A percentile compares a stretch with the other conserved stretches of the same genome.
Evolutionary conservation across 257 asterid genomes (phyloP).

Genomic region (Scutellaria barbata): DNA sequence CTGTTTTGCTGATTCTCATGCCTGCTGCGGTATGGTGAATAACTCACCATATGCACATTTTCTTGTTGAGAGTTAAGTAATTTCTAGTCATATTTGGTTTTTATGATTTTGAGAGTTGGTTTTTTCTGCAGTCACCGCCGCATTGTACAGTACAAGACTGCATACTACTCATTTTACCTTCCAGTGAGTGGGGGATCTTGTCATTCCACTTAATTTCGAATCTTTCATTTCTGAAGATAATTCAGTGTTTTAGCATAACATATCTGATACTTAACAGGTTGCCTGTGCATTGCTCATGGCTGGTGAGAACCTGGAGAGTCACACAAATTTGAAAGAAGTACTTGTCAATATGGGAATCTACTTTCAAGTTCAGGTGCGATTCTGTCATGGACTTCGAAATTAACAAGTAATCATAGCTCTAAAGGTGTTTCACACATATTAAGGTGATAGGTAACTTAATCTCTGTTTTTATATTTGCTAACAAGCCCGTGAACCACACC

Average conservation of each 20-base stretch:
- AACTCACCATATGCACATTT: not conserved
- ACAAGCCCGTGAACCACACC: not conserved
- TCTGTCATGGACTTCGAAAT: not conserved
- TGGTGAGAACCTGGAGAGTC: slow-evolving; percentile 78
- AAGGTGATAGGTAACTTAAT: not conserved
- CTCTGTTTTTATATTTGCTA: not conserved
- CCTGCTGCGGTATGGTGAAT: not conserved
- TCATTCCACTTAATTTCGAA: slow-evolving; percentile 16
- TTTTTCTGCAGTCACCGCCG: slow-evolving; percentile 81
- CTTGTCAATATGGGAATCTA: slow-evolving; percentile 90
- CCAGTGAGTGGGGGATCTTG: slow-evolving; percentile 61
- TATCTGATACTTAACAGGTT: slow-evolving; percentile 55
- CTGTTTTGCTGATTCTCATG: slow-evolving; percentile 14
- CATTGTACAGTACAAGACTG: slow-evolving; percentile 90
- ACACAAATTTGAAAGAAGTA: slow-evolving; percentile 62
- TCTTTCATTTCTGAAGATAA: not conserved
- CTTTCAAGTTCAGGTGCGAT: slow-evolving; percentile 93
- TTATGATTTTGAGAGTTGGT: slow-evolving; percentile 19
- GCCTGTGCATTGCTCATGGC: slow-evolving; percentile 96
- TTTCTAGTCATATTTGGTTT: not conserved
- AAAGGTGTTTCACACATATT: not conserved
- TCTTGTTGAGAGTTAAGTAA: not conserved
- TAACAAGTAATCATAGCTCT: slow-evolving; percentile 8
- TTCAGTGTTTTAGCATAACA: slow-evolving; percentile 23
- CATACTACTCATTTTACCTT: slow-evolving; percentile 94